These are phyloP conservation scores for Lippia alba DNA, from an alignment of 305 asterid species.

Conservation along the genomic window DNA sequence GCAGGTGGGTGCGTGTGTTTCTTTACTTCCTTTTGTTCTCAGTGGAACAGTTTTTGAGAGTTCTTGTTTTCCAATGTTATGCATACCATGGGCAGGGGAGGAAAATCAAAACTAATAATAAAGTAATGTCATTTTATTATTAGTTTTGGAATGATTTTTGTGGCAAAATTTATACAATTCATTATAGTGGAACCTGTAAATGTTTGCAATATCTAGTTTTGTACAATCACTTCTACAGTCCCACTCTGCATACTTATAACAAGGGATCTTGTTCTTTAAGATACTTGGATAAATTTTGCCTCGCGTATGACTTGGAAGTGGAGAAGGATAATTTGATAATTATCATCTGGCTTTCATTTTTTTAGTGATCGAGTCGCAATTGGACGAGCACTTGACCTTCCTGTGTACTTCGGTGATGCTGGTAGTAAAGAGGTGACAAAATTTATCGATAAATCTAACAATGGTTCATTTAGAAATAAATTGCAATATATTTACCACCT, in stretches of 20 bases:
- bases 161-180: neutral
- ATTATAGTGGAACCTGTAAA: neutral
- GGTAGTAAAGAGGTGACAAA: conserved; percentile 77
- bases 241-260: neutral
- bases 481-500: conserved; percentile 10
- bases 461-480: conserved; percentile 1
- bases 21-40: neutral
- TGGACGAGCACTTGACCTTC: conserved; percentile 88
- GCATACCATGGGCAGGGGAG: neutral
- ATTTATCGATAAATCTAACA: conserved; percentile 11
- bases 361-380: conserved; percentile 78
- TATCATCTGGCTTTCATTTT: conserved; percentile 3
- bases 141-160: neutral
- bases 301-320: neutral
- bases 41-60: conserved; percentile 10
- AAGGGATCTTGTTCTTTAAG: neutral
- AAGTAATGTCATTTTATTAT: neutral
- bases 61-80: neutral
- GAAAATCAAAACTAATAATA: neutral
- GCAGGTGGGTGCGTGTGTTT: neutral
- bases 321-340: neutral
- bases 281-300: neutral
- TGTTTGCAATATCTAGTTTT: neutral
- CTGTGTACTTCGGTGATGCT: conserved; percentile 88
- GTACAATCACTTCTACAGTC: neutral